These are phyloP conservation scores for Fomitiporia mediterranea DNA, from an alignment of 1,284 basidiomycete genomes.

Conservation along the genomic window DNA sequence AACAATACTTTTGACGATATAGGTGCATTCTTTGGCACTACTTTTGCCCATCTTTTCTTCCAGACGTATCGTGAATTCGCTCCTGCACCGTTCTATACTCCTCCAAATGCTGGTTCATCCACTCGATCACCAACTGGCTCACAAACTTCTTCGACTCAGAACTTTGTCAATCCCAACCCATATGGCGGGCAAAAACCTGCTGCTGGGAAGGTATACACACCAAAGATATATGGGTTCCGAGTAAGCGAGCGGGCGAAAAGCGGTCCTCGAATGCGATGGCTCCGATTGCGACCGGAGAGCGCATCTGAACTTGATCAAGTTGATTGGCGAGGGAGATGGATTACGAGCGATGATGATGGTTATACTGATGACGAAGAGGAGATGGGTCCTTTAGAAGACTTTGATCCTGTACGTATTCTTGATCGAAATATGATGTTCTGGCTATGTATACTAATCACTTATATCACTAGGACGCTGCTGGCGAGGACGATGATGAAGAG, in stretches of 20 bases:
- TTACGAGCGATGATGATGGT: constrained; percentile 67
- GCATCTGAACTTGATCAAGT: constrained; percentile 80
- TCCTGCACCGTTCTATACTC: constrained; percentile 78
- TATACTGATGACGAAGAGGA: constrained; percentile 60
- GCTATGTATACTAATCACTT: constrained; percentile 1
- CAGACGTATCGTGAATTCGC: constrained; percentile 92
- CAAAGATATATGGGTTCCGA: constrained; percentile 91
- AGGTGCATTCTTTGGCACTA: constrained; percentile 99
- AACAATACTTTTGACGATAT: constrained; percentile 18
- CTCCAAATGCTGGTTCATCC: constrained; percentile 45
- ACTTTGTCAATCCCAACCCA: constrained; percentile 76
- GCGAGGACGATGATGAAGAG: constrained; percentile 62
- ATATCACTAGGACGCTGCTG: constrained; percentile 42
- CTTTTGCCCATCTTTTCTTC: constrained; percentile 96
- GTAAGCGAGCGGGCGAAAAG: constrained; percentile 81
- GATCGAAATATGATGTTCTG: background rate
- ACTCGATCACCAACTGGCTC: constrained; percentile 41
- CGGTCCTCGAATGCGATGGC: constrained; percentile 96
- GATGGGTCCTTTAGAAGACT: constrained; percentile 77
- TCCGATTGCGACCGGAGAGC: constrained; percentile 79
- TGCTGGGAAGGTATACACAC: constrained; percentile 81
- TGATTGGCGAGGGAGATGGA: constrained; percentile 84
- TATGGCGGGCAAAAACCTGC: constrained; percentile 86
- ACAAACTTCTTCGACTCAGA: constrained; percentile 42
- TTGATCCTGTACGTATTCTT: constrained; percentile 60